Conservation (phyloP, 2,329 filamentous ascomycete species). For the Fusarium sp. region DNA sequence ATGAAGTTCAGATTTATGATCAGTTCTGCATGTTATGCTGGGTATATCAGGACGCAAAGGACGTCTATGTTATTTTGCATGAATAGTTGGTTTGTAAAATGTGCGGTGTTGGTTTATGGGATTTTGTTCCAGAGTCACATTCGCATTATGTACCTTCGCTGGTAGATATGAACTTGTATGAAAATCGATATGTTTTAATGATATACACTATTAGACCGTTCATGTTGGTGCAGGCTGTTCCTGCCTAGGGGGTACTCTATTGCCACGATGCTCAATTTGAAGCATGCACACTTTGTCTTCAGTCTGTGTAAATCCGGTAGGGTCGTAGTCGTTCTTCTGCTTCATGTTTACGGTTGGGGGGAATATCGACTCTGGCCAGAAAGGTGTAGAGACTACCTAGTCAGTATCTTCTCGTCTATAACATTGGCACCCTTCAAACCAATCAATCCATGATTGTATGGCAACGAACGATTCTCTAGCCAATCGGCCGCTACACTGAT, state of each 20-base stretch:
- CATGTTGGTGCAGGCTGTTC: background rate
- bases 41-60: slow-evolving; percentile 22
- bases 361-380: too few relatives aligned
- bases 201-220: slow-evolving; percentile 1
- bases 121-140: background rate
- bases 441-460: too few relatives aligned
- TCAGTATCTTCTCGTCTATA: too few relatives aligned
- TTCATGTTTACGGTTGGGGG: too few relatives aligned
- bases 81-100: slow-evolving; percentile 22
- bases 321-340: too few relatives aligned
- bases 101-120: slow-evolving; percentile 12
- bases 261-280: too few relatives aligned
- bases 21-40: slow-evolving; percentile 18
- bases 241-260: too few relatives aligned
- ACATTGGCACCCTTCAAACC: too few relatives aligned
- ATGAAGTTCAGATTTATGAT: slow-evolving; percentile 14
- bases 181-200: slow-evolving; percentile 37
- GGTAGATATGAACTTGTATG: slow-evolving; percentile 29
- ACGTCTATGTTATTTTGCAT: slow-evolving; percentile 23
- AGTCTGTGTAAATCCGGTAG: too few relatives aligned
- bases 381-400: too few relatives aligned
- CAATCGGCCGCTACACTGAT: too few relatives aligned
- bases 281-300: background rate
- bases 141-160: slow-evolving; percentile 3
- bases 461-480: too few relatives aligned